Percentiles rank a stretch among this genome's conserved stretches.
These are phyloP conservation scores for Glebionis coronaria DNA, from an alignment of 129 eudicot genomes.

Conservation along the genomic window DNA sequence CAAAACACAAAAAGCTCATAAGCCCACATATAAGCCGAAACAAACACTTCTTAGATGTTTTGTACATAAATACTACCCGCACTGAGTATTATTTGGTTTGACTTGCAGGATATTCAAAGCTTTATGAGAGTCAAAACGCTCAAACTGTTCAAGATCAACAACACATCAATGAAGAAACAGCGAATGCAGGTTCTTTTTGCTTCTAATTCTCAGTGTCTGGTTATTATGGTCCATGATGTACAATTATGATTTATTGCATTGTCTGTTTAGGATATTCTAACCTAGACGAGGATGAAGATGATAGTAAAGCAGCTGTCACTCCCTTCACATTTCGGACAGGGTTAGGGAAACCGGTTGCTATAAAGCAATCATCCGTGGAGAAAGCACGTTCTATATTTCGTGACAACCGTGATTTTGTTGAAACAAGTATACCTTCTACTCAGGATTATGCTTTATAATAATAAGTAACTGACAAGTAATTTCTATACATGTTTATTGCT, in stretches of 20 bases:
- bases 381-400: slow-evolving; percentile 65
- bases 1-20: no score
- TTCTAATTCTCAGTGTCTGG: neutral
- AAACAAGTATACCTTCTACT: slow-evolving; percentile 27
- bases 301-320: slow-evolving; percentile 16
- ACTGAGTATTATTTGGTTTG: neutral
- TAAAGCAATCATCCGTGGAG: slow-evolving; percentile 56
- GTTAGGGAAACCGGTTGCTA: slow-evolving; percentile 36
- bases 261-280: slow-evolving; percentile 36
- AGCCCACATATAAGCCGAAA: no score
- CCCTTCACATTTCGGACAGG: slow-evolving; percentile 43
- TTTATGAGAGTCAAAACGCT: slow-evolving; percentile 10
- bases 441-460: no score
- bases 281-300: slow-evolving; percentile 7
- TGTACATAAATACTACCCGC: neutral
- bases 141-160: no score
- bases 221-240: no score
- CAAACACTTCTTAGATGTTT: no score
- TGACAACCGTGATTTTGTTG: slow-evolving; percentile 32
- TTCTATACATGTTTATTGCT: no score
- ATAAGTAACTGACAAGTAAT: no score
- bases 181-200: slow-evolving; percentile 30
- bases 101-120: slow-evolving; percentile 35
- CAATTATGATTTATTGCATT: neutral
- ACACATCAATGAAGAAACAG: neutral